phyloP scores from a whole-genome alignment of 2,329 filamentous ascomycete species.

The Exophiala bonariae region DNA sequence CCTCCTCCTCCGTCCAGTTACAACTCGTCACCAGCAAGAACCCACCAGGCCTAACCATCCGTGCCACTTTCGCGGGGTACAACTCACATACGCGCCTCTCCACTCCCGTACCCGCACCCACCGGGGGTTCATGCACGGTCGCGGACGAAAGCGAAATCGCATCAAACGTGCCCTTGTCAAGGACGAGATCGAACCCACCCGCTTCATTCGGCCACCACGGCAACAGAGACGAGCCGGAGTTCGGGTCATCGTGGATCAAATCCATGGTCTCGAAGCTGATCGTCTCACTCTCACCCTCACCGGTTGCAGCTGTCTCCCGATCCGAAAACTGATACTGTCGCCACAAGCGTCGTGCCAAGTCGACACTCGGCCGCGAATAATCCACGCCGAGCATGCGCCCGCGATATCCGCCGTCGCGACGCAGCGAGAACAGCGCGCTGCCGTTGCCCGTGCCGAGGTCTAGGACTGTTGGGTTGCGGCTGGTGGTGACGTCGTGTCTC shows the following conservation, averaged over 20 bases:
- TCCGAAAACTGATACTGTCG: constrained; percentile 30
- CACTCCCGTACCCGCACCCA: constrained; percentile 30
- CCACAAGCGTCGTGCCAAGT: constrained; percentile 68
- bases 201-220: constrained; percentile 41
- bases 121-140: constrained; percentile 19
- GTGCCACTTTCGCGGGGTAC: constrained; percentile 69
- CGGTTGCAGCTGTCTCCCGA: constrained; percentile 22
- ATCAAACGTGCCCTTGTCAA: constrained; percentile 99
- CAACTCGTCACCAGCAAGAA: constrained; percentile 88
- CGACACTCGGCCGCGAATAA: constrained; percentile 73
- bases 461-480: constrained; percentile 44
- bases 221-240: constrained; percentile 23
- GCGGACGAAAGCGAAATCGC: constrained; percentile 71
- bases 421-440: constrained; percentile 79
- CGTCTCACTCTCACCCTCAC: constrained; percentile 7
- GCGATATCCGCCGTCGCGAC: constrained; percentile 63
- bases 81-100: constrained; percentile 65
- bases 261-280: constrained; percentile 33
- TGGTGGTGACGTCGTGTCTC: too few species aligned
- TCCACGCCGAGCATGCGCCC: constrained; percentile 82
- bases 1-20: constrained; percentile 94
- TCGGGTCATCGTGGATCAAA: constrained; percentile 25
- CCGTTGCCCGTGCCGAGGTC: constrained; percentile 96
- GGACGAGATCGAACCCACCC: constrained; percentile 78
- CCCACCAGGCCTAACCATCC: constrained; percentile 68